A percentile compares a stretch with the other conserved stretches of the same genome.
Conservation (phyloP, 257 asterid species). For the Handroanthus guayacan region DNA sequence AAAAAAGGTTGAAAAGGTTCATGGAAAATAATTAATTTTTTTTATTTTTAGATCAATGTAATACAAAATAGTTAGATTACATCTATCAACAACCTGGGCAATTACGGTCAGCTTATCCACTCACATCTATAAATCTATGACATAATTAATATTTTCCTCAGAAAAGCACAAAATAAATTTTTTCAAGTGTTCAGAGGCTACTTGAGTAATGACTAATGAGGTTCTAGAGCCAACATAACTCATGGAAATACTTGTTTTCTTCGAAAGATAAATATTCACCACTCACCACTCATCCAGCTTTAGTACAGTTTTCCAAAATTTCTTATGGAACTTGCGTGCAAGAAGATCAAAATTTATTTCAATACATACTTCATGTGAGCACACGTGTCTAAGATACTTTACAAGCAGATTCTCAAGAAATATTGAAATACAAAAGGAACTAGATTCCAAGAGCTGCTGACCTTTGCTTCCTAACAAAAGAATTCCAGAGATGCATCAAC, state of each 20-base stretch:
- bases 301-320: background rate
- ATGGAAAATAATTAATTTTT: no score
- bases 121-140: slow-evolving; percentile 17
- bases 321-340: background rate
- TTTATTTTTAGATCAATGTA: no score
- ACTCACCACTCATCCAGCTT: slow-evolving; percentile 1
- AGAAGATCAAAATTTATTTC: slow-evolving; percentile 6
- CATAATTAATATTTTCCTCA: slow-evolving; percentile 1
- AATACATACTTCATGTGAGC: background rate
- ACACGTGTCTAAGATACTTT: background rate
- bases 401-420: slow-evolving; percentile 27
- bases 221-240: no score
- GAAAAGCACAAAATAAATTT: no score
- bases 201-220: no score
- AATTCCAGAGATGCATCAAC: slow-evolving; percentile 99
- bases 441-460: slow-evolving; percentile 35
- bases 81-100: background rate
- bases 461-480: slow-evolving; percentile 97
- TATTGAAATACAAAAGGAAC: slow-evolving; percentile 4
- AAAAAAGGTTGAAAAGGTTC: no score
- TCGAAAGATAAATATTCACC: background rate
- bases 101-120: background rate
- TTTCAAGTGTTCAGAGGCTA: no score
- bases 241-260: background rate
- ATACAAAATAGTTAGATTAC: background rate